phyloP scores from a whole-genome alignment of 1,284 basidiomycete species.

The Moniliophthora roreri region DNA sequence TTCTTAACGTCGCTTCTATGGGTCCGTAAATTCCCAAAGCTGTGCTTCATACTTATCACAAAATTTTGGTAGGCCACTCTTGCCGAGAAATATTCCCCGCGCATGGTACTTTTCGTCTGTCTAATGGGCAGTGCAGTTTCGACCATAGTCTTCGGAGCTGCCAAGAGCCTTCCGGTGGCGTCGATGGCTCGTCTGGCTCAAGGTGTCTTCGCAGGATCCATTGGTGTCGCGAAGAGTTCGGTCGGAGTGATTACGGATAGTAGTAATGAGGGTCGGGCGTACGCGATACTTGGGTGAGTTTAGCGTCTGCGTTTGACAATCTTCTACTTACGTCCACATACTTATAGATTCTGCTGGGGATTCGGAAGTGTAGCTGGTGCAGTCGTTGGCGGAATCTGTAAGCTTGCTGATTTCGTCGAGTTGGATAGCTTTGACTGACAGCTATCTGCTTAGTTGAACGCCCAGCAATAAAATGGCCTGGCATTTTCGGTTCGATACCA shows the following conservation, averaged over 20 bases:
- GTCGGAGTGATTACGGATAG: slow-evolving; percentile 87
- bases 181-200: slow-evolving; percentile 87
- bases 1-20: slow-evolving; percentile 93
- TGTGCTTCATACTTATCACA: background rate
- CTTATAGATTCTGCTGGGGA: slow-evolving; percentile 84
- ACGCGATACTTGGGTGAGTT: slow-evolving; percentile 83
- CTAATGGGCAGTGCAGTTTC: slow-evolving; percentile 82
- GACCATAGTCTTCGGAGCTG: slow-evolving; percentile 84
- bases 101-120: slow-evolving; percentile 84
- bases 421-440: background rate
- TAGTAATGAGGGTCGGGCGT: slow-evolving; percentile 91
- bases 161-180: slow-evolving; percentile 80
- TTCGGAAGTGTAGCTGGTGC: slow-evolving; percentile 93
- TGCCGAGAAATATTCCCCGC: slow-evolving; percentile 87
- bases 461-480: slow-evolving; percentile 85
- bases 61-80: slow-evolving; percentile 74
- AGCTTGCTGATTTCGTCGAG: slow-evolving; percentile 25
- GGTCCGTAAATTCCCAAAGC: slow-evolving; percentile 40
- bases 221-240: slow-evolving; percentile 91
- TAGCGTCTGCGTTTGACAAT: background rate
- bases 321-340: slow-evolving; percentile 9
- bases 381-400: slow-evolving; percentile 83
- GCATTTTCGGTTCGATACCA: slow-evolving; percentile 60
- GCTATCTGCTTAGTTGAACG: slow-evolving; percentile 60
- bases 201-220: slow-evolving; percentile 93